Evolutionary conservation across 2,329 filamentous ascomycete genomes (phyloP).

Genomic region (Tolypocladium pustulatum): DNA sequence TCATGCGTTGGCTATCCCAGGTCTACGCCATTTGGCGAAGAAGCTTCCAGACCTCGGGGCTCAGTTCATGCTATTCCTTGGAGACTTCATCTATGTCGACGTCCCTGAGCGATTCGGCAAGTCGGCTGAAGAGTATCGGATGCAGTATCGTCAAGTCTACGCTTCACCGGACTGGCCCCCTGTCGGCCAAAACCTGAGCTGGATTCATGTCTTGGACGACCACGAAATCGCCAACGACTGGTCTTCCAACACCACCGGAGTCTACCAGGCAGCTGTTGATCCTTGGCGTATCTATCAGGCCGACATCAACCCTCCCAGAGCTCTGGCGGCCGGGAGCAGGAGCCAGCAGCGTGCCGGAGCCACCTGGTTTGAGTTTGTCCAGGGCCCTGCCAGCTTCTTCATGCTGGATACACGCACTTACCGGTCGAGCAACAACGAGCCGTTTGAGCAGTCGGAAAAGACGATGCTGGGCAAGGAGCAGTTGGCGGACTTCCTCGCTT

Average conservation of each 20-base stretch:
- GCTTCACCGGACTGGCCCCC: constrained; percentile 83
- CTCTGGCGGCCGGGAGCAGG: constrained; percentile 36
- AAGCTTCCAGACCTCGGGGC: constrained; percentile 61
- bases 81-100: constrained; percentile 85
- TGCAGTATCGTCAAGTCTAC: constrained; percentile 93
- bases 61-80: constrained; percentile 73
- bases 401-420: constrained; percentile 87
- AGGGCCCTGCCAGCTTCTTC: constrained; percentile 90
- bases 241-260: constrained; percentile 62
- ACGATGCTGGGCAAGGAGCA: constrained; percentile 81
- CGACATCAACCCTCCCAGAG: constrained; percentile 66
- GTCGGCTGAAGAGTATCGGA: constrained; percentile 64
- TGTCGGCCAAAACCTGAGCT: constrained; percentile 71
- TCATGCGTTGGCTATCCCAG: constrained; percentile 72
- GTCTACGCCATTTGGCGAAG: constrained; percentile 66
- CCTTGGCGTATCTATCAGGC: constrained; percentile 84
- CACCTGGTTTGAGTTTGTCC: constrained; percentile 82
- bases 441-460: constrained; percentile 55
- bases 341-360: constrained; percentile 36
- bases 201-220: constrained; percentile 95
- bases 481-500: constrained; percentile 67
- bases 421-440: constrained; percentile 55
- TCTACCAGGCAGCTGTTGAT: constrained; percentile 70
- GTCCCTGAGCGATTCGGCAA: constrained; percentile 73
- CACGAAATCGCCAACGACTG: constrained; percentile 93